Evolutionary conservation across 2,329 filamentous ascomycete genomes (phyloP).

Genomic region (Nemania sp.): DNA sequence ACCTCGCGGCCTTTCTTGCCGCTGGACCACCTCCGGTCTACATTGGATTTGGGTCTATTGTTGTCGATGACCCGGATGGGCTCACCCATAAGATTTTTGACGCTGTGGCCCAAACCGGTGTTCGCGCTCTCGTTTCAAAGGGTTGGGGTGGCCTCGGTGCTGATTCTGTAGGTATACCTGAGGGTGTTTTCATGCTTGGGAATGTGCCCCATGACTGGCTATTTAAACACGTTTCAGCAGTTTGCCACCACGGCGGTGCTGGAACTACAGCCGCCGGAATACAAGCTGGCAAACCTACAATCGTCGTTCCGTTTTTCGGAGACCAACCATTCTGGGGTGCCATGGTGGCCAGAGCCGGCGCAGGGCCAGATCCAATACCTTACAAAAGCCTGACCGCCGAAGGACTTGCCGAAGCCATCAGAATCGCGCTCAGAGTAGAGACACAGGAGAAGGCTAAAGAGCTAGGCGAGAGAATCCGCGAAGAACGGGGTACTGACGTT

Average conservation of each 20-base stretch:
- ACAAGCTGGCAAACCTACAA: constrained; percentile 75
- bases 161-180: constrained; percentile 70
- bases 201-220: constrained; percentile 91
- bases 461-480: constrained; percentile 66
- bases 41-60: constrained; percentile 62
- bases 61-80: constrained; percentile 53
- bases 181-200: constrained; percentile 80
- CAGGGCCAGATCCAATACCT: constrained; percentile 71
- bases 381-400: constrained; percentile 69
- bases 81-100: constrained; percentile 52
- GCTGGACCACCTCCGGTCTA: constrained; percentile 56
- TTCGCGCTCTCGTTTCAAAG: constrained; percentile 82
- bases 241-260: constrained; percentile 87
- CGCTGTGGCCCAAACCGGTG: constrained; percentile 51
- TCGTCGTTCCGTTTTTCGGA: constrained; percentile 85
- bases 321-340: constrained; percentile 84
- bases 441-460: constrained; percentile 60
- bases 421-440: constrained; percentile 61
- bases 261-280: constrained; percentile 90
- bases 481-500: constrained; percentile 66
- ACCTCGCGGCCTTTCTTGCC: constrained; percentile 48
- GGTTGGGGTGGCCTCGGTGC: constrained; percentile 86
- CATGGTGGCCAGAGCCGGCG: constrained; percentile 74
- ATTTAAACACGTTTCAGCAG: constrained; percentile 77
- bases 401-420: constrained; percentile 68